Evolutionary conservation across 768 basidiomycete genomes (phyloP), one percentile per base, ranked within the genome.

Genomic region (Amanita fuliginea): DNA sequence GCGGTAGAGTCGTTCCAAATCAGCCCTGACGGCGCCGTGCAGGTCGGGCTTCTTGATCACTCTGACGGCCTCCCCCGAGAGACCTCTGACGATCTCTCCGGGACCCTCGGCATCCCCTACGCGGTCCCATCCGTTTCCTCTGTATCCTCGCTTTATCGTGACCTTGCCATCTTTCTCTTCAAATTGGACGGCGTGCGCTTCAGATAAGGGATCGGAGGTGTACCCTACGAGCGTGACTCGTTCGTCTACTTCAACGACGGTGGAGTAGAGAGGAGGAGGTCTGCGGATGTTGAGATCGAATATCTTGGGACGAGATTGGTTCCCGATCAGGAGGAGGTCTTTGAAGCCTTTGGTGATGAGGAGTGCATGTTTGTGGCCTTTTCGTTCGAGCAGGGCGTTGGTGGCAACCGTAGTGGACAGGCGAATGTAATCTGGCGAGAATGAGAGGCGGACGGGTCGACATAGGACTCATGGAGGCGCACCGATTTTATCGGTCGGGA

Each of bases 341-440:
- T 80, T 81, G 73, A 94, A 95, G 0, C 92, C 92, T 53, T 80
- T 80, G 1, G 95, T 97, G 59, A 94, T 95, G 11, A 96, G 68
- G 32, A 98, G 71, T 0, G 91, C 94, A 52, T 95, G 91, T 54
- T 81, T 83, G 58, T 91, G 86, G 1, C 95, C 95, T 64, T 95
- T 94, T 42, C 95, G 82, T 59, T 98, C 95, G 5, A 98, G 76
- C 0, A 98, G 75, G 0, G 95, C 94, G 58, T 97, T 98, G 14
- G 95, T 98, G 0, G 93, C 94, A 3, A 97, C 91, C 0, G 95
- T 98, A 0, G 94, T 96, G 0, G 89, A 92, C 6, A 95, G 69
- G 14, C 92, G 80, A 54, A 95, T 90, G 60, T 91, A 93, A 59
- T 95, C 92, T 91, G 52, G 9, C 41, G 22, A 34, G 18, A 21